phyloP scores from a whole-genome alignment of 208 protist genomes.

The Herpetomonas samuelpessoai region DNA sequence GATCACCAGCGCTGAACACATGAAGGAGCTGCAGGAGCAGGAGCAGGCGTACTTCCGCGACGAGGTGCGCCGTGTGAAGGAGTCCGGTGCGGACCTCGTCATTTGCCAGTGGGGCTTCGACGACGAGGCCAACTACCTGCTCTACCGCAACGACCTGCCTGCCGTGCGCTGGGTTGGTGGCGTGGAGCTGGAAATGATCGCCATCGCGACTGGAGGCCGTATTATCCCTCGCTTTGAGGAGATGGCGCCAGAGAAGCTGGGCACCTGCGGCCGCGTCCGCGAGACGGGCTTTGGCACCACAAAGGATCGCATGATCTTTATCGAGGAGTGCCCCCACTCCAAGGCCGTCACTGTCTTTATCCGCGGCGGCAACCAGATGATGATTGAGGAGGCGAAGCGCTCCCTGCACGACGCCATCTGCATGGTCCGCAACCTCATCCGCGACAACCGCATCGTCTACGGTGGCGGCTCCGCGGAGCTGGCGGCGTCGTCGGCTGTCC shows the following conservation, averaged over 20 bases:
- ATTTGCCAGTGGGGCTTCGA: conserved; percentile 99
- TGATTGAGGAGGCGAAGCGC: conserved; percentile 99
- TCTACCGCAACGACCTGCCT: conserved; percentile 98
- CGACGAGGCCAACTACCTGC: conserved; percentile 99
- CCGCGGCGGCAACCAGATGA: conserved; percentile 99
- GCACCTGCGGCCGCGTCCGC: conserved; percentile 83
- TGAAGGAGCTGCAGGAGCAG: conserved; percentile 94
- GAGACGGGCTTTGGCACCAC: conserved; percentile 97
- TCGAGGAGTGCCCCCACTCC: conserved; percentile 98
- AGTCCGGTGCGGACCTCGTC: conserved; percentile 97
- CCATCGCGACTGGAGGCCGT: conserved; percentile 99
- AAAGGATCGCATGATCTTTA: conserved; percentile 98
- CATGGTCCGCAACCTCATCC: conserved; percentile 99
- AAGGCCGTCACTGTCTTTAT: conserved; percentile 99
- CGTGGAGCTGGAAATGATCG: conserved; percentile 99
- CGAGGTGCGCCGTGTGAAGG: conserved; percentile 93
- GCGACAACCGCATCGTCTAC: conserved; percentile 99
- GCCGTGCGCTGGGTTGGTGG: conserved; percentile 99
- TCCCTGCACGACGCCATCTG: conserved; percentile 99
- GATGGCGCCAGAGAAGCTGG: conserved; percentile 97
- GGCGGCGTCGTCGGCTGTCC: conserved; percentile 94
- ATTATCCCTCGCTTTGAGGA: conserved; percentile 99
- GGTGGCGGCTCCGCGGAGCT: conserved; percentile 99
- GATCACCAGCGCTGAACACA: conserved; percentile 95
- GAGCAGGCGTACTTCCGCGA: conserved; percentile 99